These are phyloP conservation scores for Microbotryum violaceum DNA, from an alignment of 1,284 basidiomycete genomes.

Conservation along the genomic window DNA sequence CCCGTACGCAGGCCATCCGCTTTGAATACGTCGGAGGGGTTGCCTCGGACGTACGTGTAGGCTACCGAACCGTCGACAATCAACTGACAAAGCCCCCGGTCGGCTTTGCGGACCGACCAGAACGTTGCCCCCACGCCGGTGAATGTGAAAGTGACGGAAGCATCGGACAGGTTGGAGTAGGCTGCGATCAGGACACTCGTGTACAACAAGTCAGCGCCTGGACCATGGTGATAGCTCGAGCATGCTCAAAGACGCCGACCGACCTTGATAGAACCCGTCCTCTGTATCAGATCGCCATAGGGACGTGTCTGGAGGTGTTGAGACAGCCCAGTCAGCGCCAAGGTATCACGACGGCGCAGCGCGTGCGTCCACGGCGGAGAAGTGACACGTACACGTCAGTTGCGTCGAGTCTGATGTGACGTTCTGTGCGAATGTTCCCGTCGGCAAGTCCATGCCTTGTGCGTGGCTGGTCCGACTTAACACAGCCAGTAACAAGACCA, in stretches of 20 bases:
- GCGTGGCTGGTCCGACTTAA: too few species aligned
- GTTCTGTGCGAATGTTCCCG: conserved; percentile 20
- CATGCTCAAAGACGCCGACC: not conserved
- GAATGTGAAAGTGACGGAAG: conserved; percentile 28
- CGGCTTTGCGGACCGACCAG: conserved; percentile 15
- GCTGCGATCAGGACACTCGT: conserved; percentile 2
- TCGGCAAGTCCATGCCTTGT: not conserved
- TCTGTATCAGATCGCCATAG: conserved; percentile 21
- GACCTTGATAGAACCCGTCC: conserved; percentile 17
- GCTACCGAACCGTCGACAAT: conserved; percentile 10
- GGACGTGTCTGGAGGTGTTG: not conserved
- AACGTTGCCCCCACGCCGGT: conserved; percentile 21
- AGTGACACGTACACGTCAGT: conserved; percentile 15
- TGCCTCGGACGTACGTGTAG: conserved; percentile 6
- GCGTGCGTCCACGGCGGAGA: not conserved
- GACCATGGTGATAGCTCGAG: not conserved
- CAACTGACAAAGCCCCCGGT: conserved; percentile 25
- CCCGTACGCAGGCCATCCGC: not conserved
- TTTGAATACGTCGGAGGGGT: too few species aligned
- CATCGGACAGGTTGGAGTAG: conserved; percentile 24
- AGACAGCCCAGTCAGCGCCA: not conserved
- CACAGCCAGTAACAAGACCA: too few species aligned
- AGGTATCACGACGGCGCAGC: too few species aligned
- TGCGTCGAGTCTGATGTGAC: conserved; percentile 29
- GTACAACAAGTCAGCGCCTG: not conserved